These are phyloP conservation scores for Fusarium miscanthi DNA, from an alignment of 2,329 filamentous ascomycete genomes.

Conservation along the genomic window DNA sequence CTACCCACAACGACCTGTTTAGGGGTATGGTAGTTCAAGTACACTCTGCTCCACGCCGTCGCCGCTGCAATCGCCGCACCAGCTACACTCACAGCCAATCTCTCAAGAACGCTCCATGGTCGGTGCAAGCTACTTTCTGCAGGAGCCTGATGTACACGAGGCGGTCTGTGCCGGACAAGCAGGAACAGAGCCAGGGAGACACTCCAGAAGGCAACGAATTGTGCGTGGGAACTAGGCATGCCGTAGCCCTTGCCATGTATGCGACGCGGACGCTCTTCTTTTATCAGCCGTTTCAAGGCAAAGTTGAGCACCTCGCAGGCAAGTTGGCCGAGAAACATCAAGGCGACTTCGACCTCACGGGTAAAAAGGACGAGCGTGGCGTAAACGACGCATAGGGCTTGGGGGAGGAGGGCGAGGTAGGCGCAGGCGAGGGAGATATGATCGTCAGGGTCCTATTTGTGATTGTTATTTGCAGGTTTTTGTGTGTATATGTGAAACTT, in stretches of 20 bases:
- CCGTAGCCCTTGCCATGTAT: constrained; percentile 94
- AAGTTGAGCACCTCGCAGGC: constrained; percentile 94
- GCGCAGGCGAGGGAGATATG: constrained; percentile 87
- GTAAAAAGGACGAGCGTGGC: constrained; percentile 90
- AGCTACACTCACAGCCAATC: constrained; percentile 64
- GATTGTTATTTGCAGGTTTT: background rate
- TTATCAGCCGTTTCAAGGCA: constrained; percentile 86
- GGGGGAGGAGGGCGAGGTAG: constrained; percentile 92
- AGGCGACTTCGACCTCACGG: constrained; percentile 86
- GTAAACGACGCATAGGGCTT: constrained; percentile 91
- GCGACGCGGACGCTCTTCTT: constrained; percentile 87
- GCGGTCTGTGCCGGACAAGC: constrained; percentile 79
- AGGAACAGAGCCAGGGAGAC: constrained; percentile 87
- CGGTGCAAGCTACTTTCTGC: constrained; percentile 38
- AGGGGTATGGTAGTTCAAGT: constrained; percentile 91
- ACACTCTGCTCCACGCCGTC: constrained; percentile 86
- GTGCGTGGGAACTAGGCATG: constrained; percentile 94
- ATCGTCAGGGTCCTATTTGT: constrained; percentile 82
- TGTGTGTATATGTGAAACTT: constrained; percentile 49
- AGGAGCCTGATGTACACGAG: constrained; percentile 40
- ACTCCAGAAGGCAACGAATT: constrained; percentile 94
- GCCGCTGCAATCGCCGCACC: constrained; percentile 70
- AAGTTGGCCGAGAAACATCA: constrained; percentile 94
- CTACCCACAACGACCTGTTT: constrained; percentile 88
- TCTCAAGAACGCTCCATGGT: constrained; percentile 71